Evolutionary conservation across 148 eudicot genomes (phyloP).

Genomic region (Drosera capensis): DNA sequence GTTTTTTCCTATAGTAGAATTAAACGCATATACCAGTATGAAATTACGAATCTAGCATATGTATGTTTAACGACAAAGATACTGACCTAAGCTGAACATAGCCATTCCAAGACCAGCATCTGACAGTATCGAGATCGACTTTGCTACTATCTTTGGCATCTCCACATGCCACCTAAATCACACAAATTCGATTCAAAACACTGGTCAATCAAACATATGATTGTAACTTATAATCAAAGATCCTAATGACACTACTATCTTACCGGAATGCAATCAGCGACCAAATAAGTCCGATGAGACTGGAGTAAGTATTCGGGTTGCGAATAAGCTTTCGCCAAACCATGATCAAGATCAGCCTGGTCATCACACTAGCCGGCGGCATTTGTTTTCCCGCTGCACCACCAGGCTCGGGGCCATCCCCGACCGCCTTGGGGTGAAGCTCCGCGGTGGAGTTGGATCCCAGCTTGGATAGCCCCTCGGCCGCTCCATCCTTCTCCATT

Average conservation of each 20-base stretch:
- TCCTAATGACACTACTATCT: neutral
- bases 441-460: conserved; percentile 30
- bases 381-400: conserved; percentile 19
- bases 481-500: conserved; percentile 19
- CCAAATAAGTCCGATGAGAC: conserved; percentile 51
- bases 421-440: conserved; percentile 19
- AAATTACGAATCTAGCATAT: neutral
- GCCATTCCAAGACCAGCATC: conserved; percentile 98
- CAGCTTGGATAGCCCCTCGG: conserved; percentile 24
- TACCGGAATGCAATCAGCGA: conserved; percentile 36
- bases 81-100: conserved; percentile 83
- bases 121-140: conserved; percentile 62
- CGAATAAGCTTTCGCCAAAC: conserved; percentile 62
- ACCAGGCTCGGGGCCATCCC: conserved; percentile 7
- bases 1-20: neutral
- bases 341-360: conserved; percentile 51
- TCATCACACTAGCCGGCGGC: conserved; percentile 59
- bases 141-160: conserved; percentile 54
- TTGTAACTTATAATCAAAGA: neutral
- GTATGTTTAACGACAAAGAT: conserved; percentile 6
- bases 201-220: neutral
- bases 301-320: conserved; percentile 58
- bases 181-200: neutral
- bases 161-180: conserved; percentile 58
- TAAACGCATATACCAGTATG: neutral